Base-by-base conservation (phyloP, 768 basidiomycete species). In the Amanita brunnescens region DNA sequence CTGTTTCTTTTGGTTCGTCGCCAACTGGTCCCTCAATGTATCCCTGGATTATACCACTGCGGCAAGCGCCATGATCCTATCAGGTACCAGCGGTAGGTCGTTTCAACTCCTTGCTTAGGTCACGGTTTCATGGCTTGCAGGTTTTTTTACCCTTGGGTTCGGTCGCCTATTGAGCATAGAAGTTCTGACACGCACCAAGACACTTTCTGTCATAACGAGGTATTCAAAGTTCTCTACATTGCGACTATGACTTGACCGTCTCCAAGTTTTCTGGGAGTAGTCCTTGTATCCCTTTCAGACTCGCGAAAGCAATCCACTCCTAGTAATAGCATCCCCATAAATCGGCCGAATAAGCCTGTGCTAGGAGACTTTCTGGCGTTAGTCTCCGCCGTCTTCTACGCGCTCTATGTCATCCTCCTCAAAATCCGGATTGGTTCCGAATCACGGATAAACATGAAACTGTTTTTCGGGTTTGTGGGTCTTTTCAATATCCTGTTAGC, bases 401-500 rank as follows among this genome's bases (percentile, higher is more conserved):
- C 92, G 0, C 64, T 87, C 41, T 98, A 98, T 66, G 83, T 93
- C 39, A 85, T 86, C 55, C 73, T 95, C 44, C 76, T 98, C 60
- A 98, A 97, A 67, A 86, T 93, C 40, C 80, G 81, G 51, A 87
- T 96, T 47, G 80, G 77, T 39, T 75, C 77, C 32, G 91, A 94
- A 61, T 85, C 86, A 4, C 77, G 91, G 49, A 78, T 93, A 58
- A 83, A 94, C 63, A 93, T 94, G 92, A 87, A 91, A 56, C 73
- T 94, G 24, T 94, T 96, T 72, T 93, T 96, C 60, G 94, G 94
- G 20, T 95, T 90, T 57, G 91, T 95, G 23, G 91, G 93, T 8
- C 69, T 91, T 12, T 90, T 89, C 72, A 95, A 89, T 64, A 80
- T 91, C 61, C 54, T 87, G 4, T 64, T 72, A 13, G 79, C 79